Evolutionary conservation across 345 rosid genomes (phyloP), one percentile per base, ranked within the genome.

Genomic region (Adansonia digitata): DNA sequence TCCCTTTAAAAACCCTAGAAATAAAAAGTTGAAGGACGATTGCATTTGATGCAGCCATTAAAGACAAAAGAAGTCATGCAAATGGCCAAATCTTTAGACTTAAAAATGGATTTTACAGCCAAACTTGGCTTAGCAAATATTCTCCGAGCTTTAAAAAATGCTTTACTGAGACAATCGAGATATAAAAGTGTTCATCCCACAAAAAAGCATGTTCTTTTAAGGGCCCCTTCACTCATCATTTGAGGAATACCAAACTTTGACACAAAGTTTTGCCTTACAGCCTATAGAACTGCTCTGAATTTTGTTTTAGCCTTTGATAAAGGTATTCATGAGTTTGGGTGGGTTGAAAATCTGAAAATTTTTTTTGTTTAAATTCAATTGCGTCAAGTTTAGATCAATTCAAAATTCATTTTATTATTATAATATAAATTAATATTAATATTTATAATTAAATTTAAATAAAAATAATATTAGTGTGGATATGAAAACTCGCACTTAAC

Each of bases 151-250:
- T 14, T 14, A n/a, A 57, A 51, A 64, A 64, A 71, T 53, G 55
- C 80, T 75, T 76, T 76, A 76, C 46, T 40, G 77, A 79, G 74
- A 74, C 51, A 17, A 11, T 57, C 71, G 43, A n/a, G 75, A 66
- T 55, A 77, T 66, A 79, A 77, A 80, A 77, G 80, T 66, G 62
- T 27, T 20, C n/a, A 72, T 74, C 80, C 75, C 49, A 46, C 72
- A 48, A 80, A 85, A n/a, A 85, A 82, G 83, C 84, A 82, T 81
- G 78, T 74, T 78, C 72, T 61, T 78, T 78, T 39, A 69, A 64
- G 62, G 84, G 86, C 63, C 76, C 85, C 85, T 69, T 77, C 77
- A 15, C 59, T 74, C 74, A 73, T 78, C 85, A 77, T 79, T 72
- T 61, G 52, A 77, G 75, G 81, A 75, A 84, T 80, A 73, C 69